Evolutionary conservation across 148 eudicot genomes (phyloP).

Genomic region (Amaranthus palmeri): DNA sequence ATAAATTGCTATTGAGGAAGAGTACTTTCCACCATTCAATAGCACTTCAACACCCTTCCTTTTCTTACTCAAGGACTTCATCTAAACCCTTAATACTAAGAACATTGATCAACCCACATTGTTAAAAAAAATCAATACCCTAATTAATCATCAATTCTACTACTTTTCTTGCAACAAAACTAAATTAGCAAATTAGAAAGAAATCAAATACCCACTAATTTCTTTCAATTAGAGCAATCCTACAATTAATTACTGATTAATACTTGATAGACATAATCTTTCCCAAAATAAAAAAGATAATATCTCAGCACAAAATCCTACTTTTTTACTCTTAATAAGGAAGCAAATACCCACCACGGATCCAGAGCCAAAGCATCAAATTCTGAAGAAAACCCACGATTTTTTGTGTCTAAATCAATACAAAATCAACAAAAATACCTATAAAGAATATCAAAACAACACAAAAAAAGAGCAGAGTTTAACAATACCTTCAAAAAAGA

Average conservation of each 20-base stretch:
- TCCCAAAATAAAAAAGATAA: not conserved
- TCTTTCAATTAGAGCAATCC: conserved; percentile 10
- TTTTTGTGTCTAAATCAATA: not conserved
- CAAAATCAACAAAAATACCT: conserved; percentile 11
- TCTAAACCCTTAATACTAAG: conserved; percentile 16
- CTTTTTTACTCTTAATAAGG: conserved; percentile 3
- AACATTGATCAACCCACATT: conserved; percentile 12
- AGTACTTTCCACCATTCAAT: conserved; percentile 11
- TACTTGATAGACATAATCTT: conserved; percentile 5
- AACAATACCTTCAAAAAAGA: conserved; percentile 32
- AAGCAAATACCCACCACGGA: conserved; percentile 19
- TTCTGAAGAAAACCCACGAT: conserved; percentile 26
- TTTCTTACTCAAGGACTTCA: conserved; percentile 65
- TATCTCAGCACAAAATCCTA: not conserved
- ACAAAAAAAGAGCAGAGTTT: not conserved
- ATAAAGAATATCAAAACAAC: not conserved
- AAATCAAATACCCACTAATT: not conserved
- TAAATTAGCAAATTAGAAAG: conserved; percentile 7
- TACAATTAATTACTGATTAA: not conserved
- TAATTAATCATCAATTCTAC: conserved; percentile 7
- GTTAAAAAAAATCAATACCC: conserved; percentile 16
- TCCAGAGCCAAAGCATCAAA: conserved; percentile 24
- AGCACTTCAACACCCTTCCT: conserved; percentile 58
- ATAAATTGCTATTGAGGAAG: conserved; percentile 18
- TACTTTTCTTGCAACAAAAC: not conserved